Conservation (phyloP, 495 filamentous ascomycete species). For the Penicillium nucicola region DNA sequence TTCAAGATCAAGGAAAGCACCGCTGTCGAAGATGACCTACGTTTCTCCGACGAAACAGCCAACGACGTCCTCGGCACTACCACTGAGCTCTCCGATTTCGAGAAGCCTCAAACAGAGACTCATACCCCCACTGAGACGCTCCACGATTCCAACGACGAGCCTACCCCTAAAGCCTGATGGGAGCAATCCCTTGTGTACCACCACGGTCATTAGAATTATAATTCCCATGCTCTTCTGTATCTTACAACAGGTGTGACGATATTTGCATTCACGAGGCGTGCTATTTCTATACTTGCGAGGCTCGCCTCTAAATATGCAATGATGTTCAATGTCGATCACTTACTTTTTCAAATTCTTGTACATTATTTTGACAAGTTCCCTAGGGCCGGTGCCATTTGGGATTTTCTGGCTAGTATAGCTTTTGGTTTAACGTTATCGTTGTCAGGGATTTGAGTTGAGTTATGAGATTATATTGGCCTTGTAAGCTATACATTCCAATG, state of each 20-base stretch:
- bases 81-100: slow-evolving; percentile 1
- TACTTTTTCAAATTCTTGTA: neutral
- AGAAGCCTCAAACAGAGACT: slow-evolving; percentile 11
- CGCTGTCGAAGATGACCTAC: slow-evolving; percentile 71
- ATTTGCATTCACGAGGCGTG: slow-evolving; percentile 21
- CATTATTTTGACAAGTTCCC: neutral
- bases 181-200: slow-evolving; percentile 1
- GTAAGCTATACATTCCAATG: neutral
- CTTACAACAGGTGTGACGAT: neutral
- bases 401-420: neutral
- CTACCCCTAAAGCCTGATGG: neutral
- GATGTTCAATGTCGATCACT: neutral
- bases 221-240: neutral
- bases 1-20: slow-evolving; percentile 73
- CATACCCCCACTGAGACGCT: slow-evolving; percentile 1
- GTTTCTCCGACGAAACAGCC: slow-evolving; percentile 75
- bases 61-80: slow-evolving; percentile 31
- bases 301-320: neutral
- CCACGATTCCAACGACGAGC: neutral
- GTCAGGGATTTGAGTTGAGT: neutral
- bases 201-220: slow-evolving; percentile 1
- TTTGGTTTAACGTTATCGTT: neutral
- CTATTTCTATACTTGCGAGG: neutral
- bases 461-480: neutral
- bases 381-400: neutral